Percentiles rank a stretch among this genome's conserved stretches.
Evolutionary conservation across 805 yeast species (phyloP).

Genomic region (Starmerella vaccinii): DNA sequence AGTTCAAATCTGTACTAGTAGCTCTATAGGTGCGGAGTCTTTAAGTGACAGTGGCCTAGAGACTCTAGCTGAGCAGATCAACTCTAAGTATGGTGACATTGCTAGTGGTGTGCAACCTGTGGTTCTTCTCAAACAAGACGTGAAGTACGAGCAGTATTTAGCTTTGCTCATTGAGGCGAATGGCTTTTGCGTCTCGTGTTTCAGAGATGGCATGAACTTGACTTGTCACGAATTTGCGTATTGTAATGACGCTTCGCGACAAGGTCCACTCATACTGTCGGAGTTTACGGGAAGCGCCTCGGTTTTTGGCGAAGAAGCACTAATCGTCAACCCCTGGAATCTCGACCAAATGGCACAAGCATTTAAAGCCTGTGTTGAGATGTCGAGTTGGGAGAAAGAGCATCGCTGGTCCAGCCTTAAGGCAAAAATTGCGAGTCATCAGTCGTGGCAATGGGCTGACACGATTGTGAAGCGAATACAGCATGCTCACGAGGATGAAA

Average conservation of each 20-base stretch:
- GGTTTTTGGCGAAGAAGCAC: conserved; percentile 53
- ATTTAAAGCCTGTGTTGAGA: conserved; percentile 53
- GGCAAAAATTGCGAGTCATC: conserved; percentile 51
- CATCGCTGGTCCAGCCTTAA: conserved; percentile 53
- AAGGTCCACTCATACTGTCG: conserved; percentile 71
- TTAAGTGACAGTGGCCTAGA: conserved; percentile 44
- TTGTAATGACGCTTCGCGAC: conserved; percentile 41
- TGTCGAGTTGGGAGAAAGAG: conserved; percentile 49
- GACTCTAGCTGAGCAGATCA: conserved; percentile 74
- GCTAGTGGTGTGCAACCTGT: conserved; percentile 69
- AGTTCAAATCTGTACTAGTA: conserved; percentile 61
- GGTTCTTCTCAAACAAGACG: conserved; percentile 75
- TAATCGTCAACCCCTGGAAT: conserved; percentile 91
- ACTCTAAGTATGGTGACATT: conserved; percentile 57
- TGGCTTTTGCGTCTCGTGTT: conserved; percentile 73
- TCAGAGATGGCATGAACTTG: conserved; percentile 94
- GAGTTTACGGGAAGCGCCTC: conserved; percentile 94
- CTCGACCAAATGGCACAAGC: conserved; percentile 51
- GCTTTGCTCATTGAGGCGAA: conserved; percentile 83
- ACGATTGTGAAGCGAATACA: conserved; percentile 46
- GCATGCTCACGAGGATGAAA: conserved; percentile 43
- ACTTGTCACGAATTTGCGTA: conserved; percentile 90
- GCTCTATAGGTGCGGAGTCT: conserved; percentile 33
- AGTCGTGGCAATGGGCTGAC: conserved; percentile 65
- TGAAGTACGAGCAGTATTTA: conserved; percentile 78